These are phyloP conservation scores for Pachysolen tannophilus DNA, from an alignment of 805 yeast genomes.

Conservation along the genomic window DNA sequence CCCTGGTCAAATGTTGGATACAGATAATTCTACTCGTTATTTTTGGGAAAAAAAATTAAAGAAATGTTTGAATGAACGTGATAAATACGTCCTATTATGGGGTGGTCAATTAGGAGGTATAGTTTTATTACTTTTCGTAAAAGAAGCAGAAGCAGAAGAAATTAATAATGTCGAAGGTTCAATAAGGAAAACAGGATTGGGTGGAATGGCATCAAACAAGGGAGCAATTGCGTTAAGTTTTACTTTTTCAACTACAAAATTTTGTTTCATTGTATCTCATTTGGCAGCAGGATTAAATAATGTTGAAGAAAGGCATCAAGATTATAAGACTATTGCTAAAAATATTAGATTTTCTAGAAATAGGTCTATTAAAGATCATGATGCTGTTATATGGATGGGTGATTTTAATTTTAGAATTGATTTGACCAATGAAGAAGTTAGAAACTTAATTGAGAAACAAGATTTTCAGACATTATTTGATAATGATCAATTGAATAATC, in stretches of 20 bases:
- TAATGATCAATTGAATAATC: conserved; percentile 72
- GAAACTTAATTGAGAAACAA: conserved; percentile 40
- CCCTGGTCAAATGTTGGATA: conserved; percentile 74
- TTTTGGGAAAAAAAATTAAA: conserved; percentile 63
- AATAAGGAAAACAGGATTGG: conserved; percentile 78
- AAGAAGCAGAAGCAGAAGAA: conserved; percentile 39
- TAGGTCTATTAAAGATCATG: conserved; percentile 71
- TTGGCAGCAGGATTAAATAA: conserved; percentile 88
- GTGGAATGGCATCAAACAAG: conserved; percentile 47
- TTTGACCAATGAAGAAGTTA: conserved; percentile 66
- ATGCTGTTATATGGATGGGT: conserved; percentile 87
- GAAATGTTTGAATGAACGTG: conserved; percentile 33
- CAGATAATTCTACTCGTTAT: conserved; percentile 53
- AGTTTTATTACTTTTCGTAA: conserved; percentile 59
- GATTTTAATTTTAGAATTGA: conserved; percentile 83
- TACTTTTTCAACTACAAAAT: conserved; percentile 55
- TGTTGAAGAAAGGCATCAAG: conserved; percentile 77
- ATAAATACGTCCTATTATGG: conserved; percentile 50
- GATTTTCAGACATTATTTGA: conserved; percentile 46
- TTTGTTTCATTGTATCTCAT: conserved; percentile 85
- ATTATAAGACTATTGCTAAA: conserved; percentile 64
- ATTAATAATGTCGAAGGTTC: conserved; percentile 67
- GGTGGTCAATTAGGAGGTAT: conserved; percentile 85
- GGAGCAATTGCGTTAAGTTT: conserved; percentile 76
- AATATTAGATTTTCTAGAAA: conserved; percentile 79